phyloP scores from a whole-genome alignment of 2,329 filamentous ascomycete genomes.

The Bipolaris victoriae region DNA sequence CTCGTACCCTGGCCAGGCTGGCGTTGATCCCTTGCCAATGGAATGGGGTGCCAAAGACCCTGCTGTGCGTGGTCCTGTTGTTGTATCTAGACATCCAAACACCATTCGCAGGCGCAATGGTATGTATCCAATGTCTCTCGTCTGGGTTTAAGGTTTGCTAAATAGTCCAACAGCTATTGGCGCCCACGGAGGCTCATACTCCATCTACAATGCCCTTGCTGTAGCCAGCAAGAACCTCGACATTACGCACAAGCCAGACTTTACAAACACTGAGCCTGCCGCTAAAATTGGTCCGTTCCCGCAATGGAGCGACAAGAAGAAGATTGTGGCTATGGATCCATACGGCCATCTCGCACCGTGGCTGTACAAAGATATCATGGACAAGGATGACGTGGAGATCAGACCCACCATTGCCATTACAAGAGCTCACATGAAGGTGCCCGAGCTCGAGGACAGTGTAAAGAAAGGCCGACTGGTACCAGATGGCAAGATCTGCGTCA shows the following conservation, averaged over 20 bases:
- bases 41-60: constrained; percentile 85
- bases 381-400: constrained; percentile 81
- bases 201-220: constrained; percentile 92
- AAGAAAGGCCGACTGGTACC: constrained; percentile 73
- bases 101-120: constrained; percentile 84
- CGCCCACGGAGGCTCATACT: constrained; percentile 88
- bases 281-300: constrained; percentile 86
- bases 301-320: constrained; percentile 86
- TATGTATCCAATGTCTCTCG: constrained; percentile 45
- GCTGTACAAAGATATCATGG: constrained; percentile 79
- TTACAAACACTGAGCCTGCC: constrained; percentile 90
- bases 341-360: constrained; percentile 86
- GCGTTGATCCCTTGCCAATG: constrained; percentile 88
- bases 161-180: constrained; percentile 61
- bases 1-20: constrained; percentile 92
- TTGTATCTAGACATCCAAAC: constrained; percentile 77
- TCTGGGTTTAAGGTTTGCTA: constrained; percentile 9
- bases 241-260: constrained; percentile 77
- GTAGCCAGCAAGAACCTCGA: constrained; percentile 90
- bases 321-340: constrained; percentile 98
- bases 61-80: constrained; percentile 78
- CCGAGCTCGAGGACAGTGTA: constrained; percentile 90
- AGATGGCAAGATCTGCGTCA: constrained; percentile 91
- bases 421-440: constrained; percentile 93
- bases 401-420: constrained; percentile 91